A percentile compares a stretch with the other conserved stretches of the same genome.
phyloP scores from a whole-genome alignment of 1,284 basidiomycete species.

The Exobasidium rhododendri region DNA sequence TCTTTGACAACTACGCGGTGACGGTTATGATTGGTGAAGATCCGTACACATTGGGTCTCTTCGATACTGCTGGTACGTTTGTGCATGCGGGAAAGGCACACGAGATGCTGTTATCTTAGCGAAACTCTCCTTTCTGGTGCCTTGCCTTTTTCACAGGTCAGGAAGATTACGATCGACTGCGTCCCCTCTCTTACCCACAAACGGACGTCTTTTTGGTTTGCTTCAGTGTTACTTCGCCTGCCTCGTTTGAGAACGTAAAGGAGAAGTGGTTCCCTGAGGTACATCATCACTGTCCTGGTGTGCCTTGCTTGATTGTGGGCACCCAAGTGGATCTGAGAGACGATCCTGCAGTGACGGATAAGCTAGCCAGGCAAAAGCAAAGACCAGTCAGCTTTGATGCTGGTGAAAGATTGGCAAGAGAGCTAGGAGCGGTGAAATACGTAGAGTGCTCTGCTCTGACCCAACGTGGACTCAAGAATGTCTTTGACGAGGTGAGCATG shows the following conservation, averaged over 20 bases:
- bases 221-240: slow-evolving; percentile 97
- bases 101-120: neutral
- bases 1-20: slow-evolving; percentile 96
- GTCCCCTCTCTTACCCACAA: slow-evolving; percentile 97
- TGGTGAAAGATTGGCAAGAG: slow-evolving; percentile 88
- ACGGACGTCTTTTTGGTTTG: slow-evolving; percentile 99
- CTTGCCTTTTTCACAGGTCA: slow-evolving; percentile 65
- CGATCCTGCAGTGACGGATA: slow-evolving; percentile 87
- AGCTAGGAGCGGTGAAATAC: slow-evolving; percentile 96
- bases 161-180: slow-evolving; percentile 98
- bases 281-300: slow-evolving; percentile 99
- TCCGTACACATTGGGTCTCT: slow-evolving; percentile 95
- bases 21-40: slow-evolving; percentile 99
- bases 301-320: slow-evolving; percentile 96
- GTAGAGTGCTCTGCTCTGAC: slow-evolving; percentile 98
- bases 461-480: slow-evolving; percentile 98
- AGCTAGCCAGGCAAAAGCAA: slow-evolving; percentile 93
- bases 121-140: slow-evolving; percentile 13
- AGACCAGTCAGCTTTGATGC: slow-evolving; percentile 81
- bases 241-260: slow-evolving; percentile 99
- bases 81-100: too few species aligned
- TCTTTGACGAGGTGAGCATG: slow-evolving; percentile 78
- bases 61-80: slow-evolving; percentile 91
- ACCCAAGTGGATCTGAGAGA: slow-evolving; percentile 97
- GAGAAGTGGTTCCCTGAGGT: slow-evolving; percentile 99